phyloP scores from a whole-genome alignment of 805 yeast genomes.

The Teunomyces funiuensis region DNA sequence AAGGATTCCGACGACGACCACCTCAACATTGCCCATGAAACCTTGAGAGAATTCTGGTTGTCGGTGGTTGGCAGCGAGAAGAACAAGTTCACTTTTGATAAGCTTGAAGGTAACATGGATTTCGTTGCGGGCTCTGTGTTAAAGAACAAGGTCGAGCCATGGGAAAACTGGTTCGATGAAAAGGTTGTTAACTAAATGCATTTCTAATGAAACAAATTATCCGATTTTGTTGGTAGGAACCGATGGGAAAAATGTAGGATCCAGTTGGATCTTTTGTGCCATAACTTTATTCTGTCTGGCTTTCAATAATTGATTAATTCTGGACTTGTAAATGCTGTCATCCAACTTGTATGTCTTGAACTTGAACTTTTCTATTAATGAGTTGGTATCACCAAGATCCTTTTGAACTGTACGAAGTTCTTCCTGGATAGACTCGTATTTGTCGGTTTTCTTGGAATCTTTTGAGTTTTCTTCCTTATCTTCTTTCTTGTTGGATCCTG shows the following conservation, averaged over 20 bases:
- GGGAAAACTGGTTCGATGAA: slow-evolving; percentile 83
- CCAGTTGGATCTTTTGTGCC: slow-evolving; percentile 13
- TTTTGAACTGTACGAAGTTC: neutral
- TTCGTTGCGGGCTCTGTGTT: slow-evolving; percentile 72
- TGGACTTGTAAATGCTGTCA: slow-evolving; percentile 38
- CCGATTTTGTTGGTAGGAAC: slow-evolving; percentile 13
- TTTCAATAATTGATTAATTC: slow-evolving; percentile 39
- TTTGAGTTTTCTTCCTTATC: slow-evolving; percentile 13
- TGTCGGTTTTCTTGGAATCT: slow-evolving; percentile 23
- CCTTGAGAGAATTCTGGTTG: slow-evolving; percentile 47
- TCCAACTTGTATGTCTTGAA: slow-evolving; percentile 43
- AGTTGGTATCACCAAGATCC: neutral
- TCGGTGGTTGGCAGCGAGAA: slow-evolving; percentile 36
- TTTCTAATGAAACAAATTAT: neutral
- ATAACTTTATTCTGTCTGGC: slow-evolving; percentile 21
- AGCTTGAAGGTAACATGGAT: slow-evolving; percentile 71
- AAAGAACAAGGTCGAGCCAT: slow-evolving; percentile 51
- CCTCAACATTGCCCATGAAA: slow-evolving; percentile 30
- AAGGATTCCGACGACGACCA: slow-evolving; percentile 29
- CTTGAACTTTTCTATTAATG: slow-evolving; percentile 24
- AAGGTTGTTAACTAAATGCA: slow-evolving; percentile 53
- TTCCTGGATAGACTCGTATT: slow-evolving; percentile 16
- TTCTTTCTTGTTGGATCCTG: slow-evolving; percentile 12
- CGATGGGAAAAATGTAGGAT: slow-evolving; percentile 12
- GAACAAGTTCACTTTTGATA: slow-evolving; percentile 57